phyloP scores from a whole-genome alignment of 2,329 filamentous ascomycete genomes.

The Raffaelea arxii region DNA sequence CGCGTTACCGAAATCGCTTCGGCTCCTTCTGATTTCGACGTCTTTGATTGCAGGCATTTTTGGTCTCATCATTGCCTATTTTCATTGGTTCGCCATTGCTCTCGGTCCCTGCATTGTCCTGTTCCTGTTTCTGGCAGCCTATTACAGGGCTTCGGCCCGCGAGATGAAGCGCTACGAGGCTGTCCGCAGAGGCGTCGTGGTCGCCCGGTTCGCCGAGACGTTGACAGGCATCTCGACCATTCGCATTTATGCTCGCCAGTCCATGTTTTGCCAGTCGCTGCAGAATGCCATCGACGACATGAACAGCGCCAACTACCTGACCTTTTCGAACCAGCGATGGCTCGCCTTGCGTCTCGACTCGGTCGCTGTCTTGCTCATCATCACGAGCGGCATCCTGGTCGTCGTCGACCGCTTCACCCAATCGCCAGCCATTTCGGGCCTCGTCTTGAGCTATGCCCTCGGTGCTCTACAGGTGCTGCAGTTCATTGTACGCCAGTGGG shows the following conservation, averaged over 20 bases:
- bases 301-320: conserved; percentile 90
- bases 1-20: conserved; percentile 74
- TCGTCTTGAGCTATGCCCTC: conserved; percentile 89
- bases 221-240: conserved; percentile 78
- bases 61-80: conserved; percentile 83
- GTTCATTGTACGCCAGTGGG: conserved; percentile 89
- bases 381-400: conserved; percentile 80
- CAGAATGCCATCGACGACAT: conserved; percentile 74
- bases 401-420: conserved; percentile 85
- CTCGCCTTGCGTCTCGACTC: conserved; percentile 74
- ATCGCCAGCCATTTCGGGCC: conserved; percentile 70
- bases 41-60: conserved; percentile 78
- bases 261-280: conserved; percentile 63
- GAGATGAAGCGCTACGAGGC: conserved; percentile 93
- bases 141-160: conserved; percentile 83
- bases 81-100: conserved; percentile 69
- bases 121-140: conserved; percentile 74
- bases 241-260: conserved; percentile 74
- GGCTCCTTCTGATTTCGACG: conserved; percentile 84
- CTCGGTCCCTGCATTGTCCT: conserved; percentile 58
- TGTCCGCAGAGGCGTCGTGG: conserved; percentile 76
- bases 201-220: conserved; percentile 84
- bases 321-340: conserved; percentile 94
- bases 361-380: conserved; percentile 76
- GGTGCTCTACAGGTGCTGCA: conserved; percentile 95